Evolutionary conservation across 2,329 filamentous ascomycete genomes (phyloP).

Genomic region (Colletotrichum cereale): DNA sequence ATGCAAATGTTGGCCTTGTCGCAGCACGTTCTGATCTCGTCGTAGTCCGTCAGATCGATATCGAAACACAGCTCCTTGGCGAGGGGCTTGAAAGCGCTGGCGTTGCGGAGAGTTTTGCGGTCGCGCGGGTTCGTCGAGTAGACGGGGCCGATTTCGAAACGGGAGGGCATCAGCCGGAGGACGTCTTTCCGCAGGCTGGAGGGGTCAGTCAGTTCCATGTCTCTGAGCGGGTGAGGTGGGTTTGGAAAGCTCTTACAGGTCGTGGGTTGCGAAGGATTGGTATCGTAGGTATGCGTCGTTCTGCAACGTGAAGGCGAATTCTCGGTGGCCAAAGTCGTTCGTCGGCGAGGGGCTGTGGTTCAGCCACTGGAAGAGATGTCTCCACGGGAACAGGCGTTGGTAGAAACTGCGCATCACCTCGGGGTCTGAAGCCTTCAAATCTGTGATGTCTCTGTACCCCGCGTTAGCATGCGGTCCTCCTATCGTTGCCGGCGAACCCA

Average conservation of each 20-base stretch:
- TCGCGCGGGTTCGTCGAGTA: slow-evolving; percentile 95
- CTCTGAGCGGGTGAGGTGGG: background rate
- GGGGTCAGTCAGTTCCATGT: slow-evolving; percentile 25
- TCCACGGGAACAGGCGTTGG: slow-evolving; percentile 93
- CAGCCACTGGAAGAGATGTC: slow-evolving; percentile 96
- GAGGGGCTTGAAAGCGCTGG: slow-evolving; percentile 85
- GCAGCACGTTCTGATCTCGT: slow-evolving; percentile 96
- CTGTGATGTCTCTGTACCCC: slow-evolving; percentile 48
- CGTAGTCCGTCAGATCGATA: slow-evolving; percentile 99
- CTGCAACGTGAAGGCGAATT: slow-evolving; percentile 95
- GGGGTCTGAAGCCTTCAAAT: slow-evolving; percentile 73
- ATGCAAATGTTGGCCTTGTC: slow-evolving; percentile 91
- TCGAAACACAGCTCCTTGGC: slow-evolving; percentile 98
- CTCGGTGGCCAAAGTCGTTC: slow-evolving; percentile 90
- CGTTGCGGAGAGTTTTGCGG: slow-evolving; percentile 86
- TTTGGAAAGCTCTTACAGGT: slow-evolving; percentile 58
- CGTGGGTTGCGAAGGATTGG: slow-evolving; percentile 73
- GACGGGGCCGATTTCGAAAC: slow-evolving; percentile 98
- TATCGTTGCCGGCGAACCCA: slow-evolving; percentile 47
- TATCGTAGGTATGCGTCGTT: slow-evolving; percentile 95
- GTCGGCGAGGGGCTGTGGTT: slow-evolving; percentile 91
- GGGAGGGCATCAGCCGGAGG: slow-evolving; percentile 85
- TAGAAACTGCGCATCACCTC: slow-evolving; percentile 95
- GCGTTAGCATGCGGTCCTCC: slow-evolving; percentile 2
- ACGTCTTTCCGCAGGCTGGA: slow-evolving; percentile 88